Percentiles rank a stretch among this genome's conserved stretches.
Evolutionary conservation across 139 green algal species (phyloP).

Genomic region (Tetraselmis striata): DNA sequence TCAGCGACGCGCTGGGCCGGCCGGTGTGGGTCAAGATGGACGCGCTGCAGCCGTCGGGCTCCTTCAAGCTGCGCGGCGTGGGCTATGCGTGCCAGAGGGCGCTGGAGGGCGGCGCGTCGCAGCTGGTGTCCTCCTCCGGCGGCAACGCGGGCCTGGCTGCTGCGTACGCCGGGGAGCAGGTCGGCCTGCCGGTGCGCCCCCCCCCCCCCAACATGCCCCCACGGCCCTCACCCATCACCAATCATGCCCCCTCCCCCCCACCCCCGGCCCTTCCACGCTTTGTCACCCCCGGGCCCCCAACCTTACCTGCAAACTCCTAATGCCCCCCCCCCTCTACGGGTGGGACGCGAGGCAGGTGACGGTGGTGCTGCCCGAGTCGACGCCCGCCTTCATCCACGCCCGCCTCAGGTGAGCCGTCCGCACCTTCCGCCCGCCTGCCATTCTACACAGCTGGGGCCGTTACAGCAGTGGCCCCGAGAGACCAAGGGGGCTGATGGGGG

Average conservation of each 20-base stretch:
- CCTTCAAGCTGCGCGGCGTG: slow-evolving; percentile 20
- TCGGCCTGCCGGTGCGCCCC: slow-evolving; percentile 11
- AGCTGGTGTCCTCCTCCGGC: slow-evolving; percentile 21
- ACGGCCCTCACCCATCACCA: no score
- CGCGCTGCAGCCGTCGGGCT: slow-evolving; percentile 14
- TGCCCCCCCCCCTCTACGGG: no score
- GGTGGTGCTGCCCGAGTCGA: slow-evolving; percentile 22
- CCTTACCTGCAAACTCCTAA: no score
- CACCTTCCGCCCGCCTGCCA: no score
- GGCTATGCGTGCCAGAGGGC: neutral
- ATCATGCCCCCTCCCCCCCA: no score
- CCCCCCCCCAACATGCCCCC: no score
- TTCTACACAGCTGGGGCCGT: no score
- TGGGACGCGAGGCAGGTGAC: no score
- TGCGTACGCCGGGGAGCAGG: slow-evolving; percentile 17
- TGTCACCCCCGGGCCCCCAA: no score
- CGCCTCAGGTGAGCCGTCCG: neutral
- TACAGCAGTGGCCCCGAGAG: no score
- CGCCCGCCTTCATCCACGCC: slow-evolving; percentile 10
- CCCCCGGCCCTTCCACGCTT: no score
- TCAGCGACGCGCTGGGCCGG: neutral
- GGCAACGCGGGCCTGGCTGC: slow-evolving; percentile 30
- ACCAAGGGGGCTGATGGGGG: no score
- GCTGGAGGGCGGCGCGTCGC: neutral
- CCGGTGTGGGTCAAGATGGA: slow-evolving; percentile 13